Conservation (phyloP, 805 yeast genomes). For the Hanseniaspora pseudoguilliermondii region DNA sequence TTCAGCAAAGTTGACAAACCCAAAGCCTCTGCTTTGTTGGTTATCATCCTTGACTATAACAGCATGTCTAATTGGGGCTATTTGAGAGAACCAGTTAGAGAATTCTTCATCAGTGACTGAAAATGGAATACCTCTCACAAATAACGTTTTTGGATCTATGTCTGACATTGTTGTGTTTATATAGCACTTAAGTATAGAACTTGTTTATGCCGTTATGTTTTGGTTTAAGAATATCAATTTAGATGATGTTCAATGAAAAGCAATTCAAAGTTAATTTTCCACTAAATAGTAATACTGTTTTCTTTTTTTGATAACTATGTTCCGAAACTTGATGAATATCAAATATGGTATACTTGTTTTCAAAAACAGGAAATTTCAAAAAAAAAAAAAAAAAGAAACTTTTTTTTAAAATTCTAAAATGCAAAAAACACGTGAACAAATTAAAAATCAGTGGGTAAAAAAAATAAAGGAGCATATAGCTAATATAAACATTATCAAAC, state of each 20-base stretch:
- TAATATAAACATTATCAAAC: background rate
- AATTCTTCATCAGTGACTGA: conserved; percentile 72
- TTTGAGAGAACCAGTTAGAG: conserved; percentile 74
- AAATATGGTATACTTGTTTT: background rate
- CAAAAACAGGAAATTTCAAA: background rate
- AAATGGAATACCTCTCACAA: conserved; percentile 74
- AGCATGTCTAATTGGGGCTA: conserved; percentile 92
- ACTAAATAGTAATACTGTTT: too few relatives aligned
- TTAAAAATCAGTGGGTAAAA: background rate
- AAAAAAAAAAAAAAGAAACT: background rate
- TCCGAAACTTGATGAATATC: background rate
- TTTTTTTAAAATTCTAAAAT: background rate
- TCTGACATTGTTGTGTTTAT: conserved; percentile 13
- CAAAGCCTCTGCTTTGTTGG: conserved; percentile 80
- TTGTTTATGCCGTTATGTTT: background rate
- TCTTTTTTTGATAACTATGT: too few relatives aligned
- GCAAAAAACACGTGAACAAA: background rate
- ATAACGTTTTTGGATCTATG: conserved; percentile 45
- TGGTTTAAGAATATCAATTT: too few relatives aligned
- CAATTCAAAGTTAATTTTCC: too few relatives aligned
- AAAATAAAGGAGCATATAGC: background rate
- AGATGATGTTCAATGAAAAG: too few relatives aligned
- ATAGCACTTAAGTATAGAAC: background rate
- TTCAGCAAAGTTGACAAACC: conserved; percentile 78
- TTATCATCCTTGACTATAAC: conserved; percentile 72